Evolutionary conservation across 2,329 filamentous ascomycete species (phyloP), one percentile per base, ranked within the genome.

Genomic region (Chrysoporthe deuterocubensis): DNA sequence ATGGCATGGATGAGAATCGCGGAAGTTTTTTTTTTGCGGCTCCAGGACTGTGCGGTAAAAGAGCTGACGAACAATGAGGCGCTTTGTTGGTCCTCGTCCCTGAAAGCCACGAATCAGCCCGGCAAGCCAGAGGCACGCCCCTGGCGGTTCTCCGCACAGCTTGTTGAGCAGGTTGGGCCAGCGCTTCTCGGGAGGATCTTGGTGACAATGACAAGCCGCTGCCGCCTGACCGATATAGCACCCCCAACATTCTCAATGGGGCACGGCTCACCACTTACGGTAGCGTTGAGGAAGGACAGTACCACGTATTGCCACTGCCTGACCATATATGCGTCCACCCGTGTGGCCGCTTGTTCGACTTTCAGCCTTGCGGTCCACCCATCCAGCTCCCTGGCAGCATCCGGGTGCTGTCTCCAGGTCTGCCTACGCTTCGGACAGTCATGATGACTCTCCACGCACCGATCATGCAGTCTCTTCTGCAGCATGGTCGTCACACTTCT

Each of bases 141-240:
- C 54, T 46, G 34, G 54, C 34, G 4, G 5, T 40, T 57, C 54
- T 57, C 37, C 34, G 32, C 37, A 18, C 13, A 13, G 56, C 56
- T 52, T 62, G 60, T 62, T 62, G 60, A 44, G 60, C 44, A 44
- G 32, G 32, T n/a, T 40, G 32, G 58, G n/a, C 40, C 16, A 26
- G 43, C 50, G 43, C 60, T 48, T 34, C 44, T 34, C 8, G 6
- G 44, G 32, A 40, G 40, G n/a, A 40, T 43, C 37, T 16, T 44
- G 32, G 13, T 60, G 56, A 60, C 57, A 43, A n/a, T 60, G 56
- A 60, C 57, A 43, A 16, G 57, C 57, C 16, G 57, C 7, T 9
- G 54, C 54, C 34, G 34, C 32, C 7, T 40, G 37, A 34, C 34
- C 32, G n/a, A 44, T 44, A 40, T 60, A 60, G 40, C 57, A 11